phyloP scores from a whole-genome alignment of 257 asterid species.

The Solanum chmielewskii region DNA sequence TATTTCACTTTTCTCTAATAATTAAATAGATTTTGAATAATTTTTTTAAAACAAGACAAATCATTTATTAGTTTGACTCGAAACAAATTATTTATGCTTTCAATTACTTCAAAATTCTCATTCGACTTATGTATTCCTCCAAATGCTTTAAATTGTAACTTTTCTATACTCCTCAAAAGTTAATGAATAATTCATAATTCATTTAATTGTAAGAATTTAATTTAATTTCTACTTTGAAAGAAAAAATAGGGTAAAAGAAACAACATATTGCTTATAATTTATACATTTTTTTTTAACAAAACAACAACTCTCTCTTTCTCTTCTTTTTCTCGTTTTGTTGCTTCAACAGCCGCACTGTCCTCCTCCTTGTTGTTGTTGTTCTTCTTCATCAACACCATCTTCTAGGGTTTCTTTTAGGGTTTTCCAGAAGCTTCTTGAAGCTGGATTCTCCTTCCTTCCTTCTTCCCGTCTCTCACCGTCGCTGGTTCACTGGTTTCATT shows the following conservation, averaged over 20 bases:
- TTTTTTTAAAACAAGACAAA: not conserved
- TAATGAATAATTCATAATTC: not conserved
- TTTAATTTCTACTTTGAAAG: not conserved
- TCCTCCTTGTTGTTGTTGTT: not conserved
- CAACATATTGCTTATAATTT: not conserved
- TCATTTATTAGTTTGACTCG: not conserved
- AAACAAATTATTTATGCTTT: not conserved
- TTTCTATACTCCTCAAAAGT: not conserved
- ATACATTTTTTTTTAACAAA: not conserved
- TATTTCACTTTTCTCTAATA: too few relatives aligned
- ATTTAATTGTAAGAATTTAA: not conserved
- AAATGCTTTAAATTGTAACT: not conserved
- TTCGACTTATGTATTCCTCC: not conserved
- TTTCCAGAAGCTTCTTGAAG: conserved; percentile 10
- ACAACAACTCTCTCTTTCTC: conserved; percentile 13
- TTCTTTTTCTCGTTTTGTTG: conserved; percentile 12
- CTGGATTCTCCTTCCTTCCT: conserved; percentile 42
- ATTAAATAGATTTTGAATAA: not conserved
- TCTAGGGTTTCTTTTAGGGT: conserved; percentile 11
- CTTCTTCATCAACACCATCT: conserved; percentile 31
- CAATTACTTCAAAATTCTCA: not conserved
- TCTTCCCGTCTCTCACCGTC: conserved; percentile 28
- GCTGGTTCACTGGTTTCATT: conserved; percentile 55
- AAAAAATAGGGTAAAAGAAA: not conserved
- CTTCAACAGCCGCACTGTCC: conserved; percentile 32